phyloP scores from a whole-genome alignment of 192 early-diverging fungal genomes.

The Spizellomyces punctatus region DNA sequence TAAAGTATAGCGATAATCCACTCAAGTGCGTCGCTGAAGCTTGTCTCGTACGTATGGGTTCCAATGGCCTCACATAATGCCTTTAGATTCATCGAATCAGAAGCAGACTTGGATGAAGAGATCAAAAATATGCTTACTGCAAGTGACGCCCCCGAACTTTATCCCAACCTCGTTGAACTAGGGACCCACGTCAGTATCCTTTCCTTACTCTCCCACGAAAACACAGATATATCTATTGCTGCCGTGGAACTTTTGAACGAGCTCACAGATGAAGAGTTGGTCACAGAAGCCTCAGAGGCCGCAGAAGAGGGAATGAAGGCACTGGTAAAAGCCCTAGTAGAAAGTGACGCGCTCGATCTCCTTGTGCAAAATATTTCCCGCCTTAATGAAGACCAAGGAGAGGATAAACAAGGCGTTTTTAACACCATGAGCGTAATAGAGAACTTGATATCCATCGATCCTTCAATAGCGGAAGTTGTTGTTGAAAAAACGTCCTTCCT shows the following conservation, averaged over 20 bases:
- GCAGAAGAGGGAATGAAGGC: constrained; percentile 64
- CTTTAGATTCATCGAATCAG: constrained; percentile 86
- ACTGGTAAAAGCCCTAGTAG: constrained; percentile 67
- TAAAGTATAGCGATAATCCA: constrained; percentile 76
- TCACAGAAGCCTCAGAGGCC: constrained; percentile 55
- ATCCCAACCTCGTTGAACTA: constrained; percentile 72
- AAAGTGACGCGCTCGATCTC: constrained; percentile 71
- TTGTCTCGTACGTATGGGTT: background rate
- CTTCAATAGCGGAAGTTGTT: constrained; percentile 63
- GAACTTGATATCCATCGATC: constrained; percentile 79
- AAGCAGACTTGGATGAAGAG: constrained; percentile 91
- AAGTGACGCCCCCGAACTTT: constrained; percentile 80
- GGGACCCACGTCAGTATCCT: constrained; percentile 66
- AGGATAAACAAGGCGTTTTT: constrained; percentile 86
- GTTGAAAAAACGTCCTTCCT: constrained; percentile 68
- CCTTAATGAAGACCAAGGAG: constrained; percentile 74
- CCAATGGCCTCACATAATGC: background rate
- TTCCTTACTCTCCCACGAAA: constrained; percentile 85
- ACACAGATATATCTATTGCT: constrained; percentile 88
- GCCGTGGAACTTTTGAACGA: constrained; percentile 87
- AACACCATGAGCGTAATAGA: constrained; percentile 84
- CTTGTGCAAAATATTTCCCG: constrained; percentile 79
- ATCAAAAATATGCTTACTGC: constrained; percentile 76
- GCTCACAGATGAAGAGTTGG: constrained; percentile 88
- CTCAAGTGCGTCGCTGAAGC: constrained; percentile 38